Percentiles rank a stretch among this genome's conserved stretches.
These are phyloP conservation scores for Davidsoniella australis DNA, from an alignment of 2,329 filamentous ascomycete genomes.

Conservation along the genomic window DNA sequence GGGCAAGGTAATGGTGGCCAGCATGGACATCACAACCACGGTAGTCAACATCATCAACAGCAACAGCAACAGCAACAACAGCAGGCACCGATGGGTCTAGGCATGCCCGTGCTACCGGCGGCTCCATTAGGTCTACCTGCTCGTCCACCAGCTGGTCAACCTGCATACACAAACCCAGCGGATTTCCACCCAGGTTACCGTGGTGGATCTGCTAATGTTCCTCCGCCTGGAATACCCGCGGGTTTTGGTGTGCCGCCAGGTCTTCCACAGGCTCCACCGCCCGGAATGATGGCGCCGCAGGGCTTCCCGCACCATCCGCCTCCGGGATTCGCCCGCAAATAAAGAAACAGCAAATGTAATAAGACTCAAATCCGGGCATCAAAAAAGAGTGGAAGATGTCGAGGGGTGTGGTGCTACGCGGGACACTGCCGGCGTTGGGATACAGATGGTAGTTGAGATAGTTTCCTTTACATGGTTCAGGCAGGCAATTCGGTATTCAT, in stretches of 20 bases:
- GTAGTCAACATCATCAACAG: neutral
- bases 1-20: neutral
- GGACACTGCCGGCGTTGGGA: no score
- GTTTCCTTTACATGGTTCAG: no score
- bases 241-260: constrained; percentile 17
- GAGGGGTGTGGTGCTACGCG: no score
- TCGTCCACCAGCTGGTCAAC: constrained; percentile 24
- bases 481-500: no score
- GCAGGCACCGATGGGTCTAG: constrained; percentile 12
- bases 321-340: constrained; percentile 14
- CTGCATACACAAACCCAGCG: constrained; percentile 29
- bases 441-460: no score
- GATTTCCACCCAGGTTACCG: constrained; percentile 30
- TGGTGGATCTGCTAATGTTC: constrained; percentile 20
- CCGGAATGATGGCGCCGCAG: constrained; percentile 29
- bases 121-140: constrained; percentile 24
- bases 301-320: constrained; percentile 20
- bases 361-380: no score
- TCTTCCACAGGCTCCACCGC: constrained; percentile 18
- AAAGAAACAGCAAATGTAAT: no score
- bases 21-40: no score
- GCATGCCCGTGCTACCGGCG: constrained; percentile 25
- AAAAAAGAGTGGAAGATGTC: no score
- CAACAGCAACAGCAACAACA: constrained; percentile 14
- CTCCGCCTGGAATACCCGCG: constrained; percentile 19